These are phyloP conservation scores for Cydonia oblonga DNA, from an alignment of 331 rosid species.

Conservation along the genomic window DNA sequence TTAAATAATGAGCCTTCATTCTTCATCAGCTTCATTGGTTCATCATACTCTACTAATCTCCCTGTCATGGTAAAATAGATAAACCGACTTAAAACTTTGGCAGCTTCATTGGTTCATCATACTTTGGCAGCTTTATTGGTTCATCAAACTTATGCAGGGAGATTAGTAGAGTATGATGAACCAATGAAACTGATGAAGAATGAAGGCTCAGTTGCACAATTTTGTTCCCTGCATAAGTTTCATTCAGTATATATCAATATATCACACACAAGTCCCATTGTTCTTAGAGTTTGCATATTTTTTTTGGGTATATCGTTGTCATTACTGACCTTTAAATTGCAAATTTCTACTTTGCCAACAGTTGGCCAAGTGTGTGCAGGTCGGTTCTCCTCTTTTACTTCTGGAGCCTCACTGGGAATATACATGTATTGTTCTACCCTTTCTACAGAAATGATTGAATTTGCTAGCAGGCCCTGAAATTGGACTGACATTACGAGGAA, in stretches of 20 bases:
- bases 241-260: not conserved
- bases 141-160: too few relatives aligned
- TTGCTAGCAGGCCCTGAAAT: slow-evolving; percentile 12
- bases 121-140: too few relatives aligned
- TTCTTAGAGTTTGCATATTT: not conserved
- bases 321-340: slow-evolving; percentile 14
- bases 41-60: too few relatives aligned
- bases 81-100: too few relatives aligned
- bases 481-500: slow-evolving; percentile 4
- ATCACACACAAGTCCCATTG: not conserved
- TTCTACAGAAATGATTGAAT: slow-evolving; percentile 16
- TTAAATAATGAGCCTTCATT: not conserved
- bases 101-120: too few relatives aligned
- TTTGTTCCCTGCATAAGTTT: slow-evolving; percentile 12
- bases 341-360: slow-evolving; percentile 13
- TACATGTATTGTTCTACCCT: slow-evolving; percentile 24
- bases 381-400: not conserved
- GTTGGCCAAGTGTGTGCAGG: slow-evolving; percentile 17
- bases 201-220: too few relatives aligned
- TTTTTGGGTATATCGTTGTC: not conserved
- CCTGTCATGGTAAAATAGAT: too few relatives aligned
- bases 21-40: too few relatives aligned
- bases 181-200: too few relatives aligned
- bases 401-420: slow-evolving; percentile 16
- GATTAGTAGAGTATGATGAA: too few relatives aligned